Base-by-base conservation (phyloP, 106 monocot species). In the Posidonia australis region DNA sequence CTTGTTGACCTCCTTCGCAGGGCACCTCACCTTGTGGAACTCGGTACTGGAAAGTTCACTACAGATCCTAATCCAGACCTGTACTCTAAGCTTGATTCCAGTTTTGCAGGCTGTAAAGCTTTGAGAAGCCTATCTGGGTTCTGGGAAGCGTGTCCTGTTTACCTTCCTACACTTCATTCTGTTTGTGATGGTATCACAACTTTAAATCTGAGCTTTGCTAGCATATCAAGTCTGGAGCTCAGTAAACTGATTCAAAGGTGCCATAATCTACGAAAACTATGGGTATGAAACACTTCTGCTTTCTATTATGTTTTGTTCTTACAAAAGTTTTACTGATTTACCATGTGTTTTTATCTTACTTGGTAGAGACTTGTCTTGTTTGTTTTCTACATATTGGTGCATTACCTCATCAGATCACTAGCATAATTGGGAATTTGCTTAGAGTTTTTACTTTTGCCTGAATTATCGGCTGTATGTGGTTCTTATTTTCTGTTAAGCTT, bases 121-220 rank as follows among this genome's bases (percentile, higher is more conserved):
- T 63, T 92, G 65, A 84, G 53, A 58, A 73, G 78, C 67, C 62
- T 92, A 2, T 92, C 87, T 31, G 92, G 92, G 6, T 64, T 80
- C 22, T 84, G 80, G 77, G 92, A 92, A 52, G 76, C 82, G 46
- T 72, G 74, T 62, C 87, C 87, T 46, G 44, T 71, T 10, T 87
- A 83, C 54, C 76, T 92, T 21, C 76, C 84, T 17, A 75, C 82
- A 63, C 25, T 92, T 16, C 78, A 80, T 47, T 69, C 82, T 2
- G 70, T 92, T 45, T 92, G 92, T 65, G 71, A 68, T 47, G 82
- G 78, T 10, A 76, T 92, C 13, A 88, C 76, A 10, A 78, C 73
- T 46, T 70, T 92, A 62, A 92, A 92, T 77, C 53, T 92, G 66
- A 87, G 84, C 61, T 84, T 84, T 68, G 78, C 92, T 57, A 67